A percentile compares a stretch with the other conserved stretches of the same genome.
Conservation (phyloP, 1,284 basidiomycete genomes). For the Papiliotrema fonsecae region DNA sequence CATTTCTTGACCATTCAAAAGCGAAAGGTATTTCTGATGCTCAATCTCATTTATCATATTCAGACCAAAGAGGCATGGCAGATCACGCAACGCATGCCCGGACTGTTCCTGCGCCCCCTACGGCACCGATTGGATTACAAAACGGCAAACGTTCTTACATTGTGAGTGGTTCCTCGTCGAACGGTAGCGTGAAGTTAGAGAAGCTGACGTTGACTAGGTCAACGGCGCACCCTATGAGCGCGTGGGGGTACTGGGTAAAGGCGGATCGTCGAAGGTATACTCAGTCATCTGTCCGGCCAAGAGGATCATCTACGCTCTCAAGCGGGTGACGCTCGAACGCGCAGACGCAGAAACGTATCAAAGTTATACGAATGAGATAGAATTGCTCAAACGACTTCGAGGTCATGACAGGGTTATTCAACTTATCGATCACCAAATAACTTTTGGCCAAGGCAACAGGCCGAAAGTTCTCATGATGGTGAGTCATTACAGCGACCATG, state of each 20-base stretch:
- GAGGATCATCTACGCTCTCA: constrained; percentile 73
- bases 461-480: constrained; percentile 69
- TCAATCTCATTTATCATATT: neutral
- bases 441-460: constrained; percentile 57
- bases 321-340: constrained; percentile 78
- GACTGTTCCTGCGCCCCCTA: neutral
- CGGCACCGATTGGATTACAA: constrained; percentile 5
- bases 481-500: constrained; percentile 10
- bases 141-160: constrained; percentile 21
- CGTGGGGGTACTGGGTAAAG: constrained; percentile 81
- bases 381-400: constrained; percentile 73
- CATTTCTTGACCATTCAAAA: neutral
- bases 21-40: neutral
- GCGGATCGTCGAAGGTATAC: constrained; percentile 89
- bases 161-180: constrained; percentile 13
- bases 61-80: neutral
- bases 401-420: constrained; percentile 86
- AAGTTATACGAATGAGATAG: constrained; percentile 93
- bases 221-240: constrained; percentile 77
- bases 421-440: constrained; percentile 74
- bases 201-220: constrained; percentile 49
- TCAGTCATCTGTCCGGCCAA: constrained; percentile 72
- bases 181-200: neutral
- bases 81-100: neutral
- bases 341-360: constrained; percentile 78